Evolutionary conservation across 129 eudicot species (phyloP).

Genomic region (Helianthus annuus): DNA sequence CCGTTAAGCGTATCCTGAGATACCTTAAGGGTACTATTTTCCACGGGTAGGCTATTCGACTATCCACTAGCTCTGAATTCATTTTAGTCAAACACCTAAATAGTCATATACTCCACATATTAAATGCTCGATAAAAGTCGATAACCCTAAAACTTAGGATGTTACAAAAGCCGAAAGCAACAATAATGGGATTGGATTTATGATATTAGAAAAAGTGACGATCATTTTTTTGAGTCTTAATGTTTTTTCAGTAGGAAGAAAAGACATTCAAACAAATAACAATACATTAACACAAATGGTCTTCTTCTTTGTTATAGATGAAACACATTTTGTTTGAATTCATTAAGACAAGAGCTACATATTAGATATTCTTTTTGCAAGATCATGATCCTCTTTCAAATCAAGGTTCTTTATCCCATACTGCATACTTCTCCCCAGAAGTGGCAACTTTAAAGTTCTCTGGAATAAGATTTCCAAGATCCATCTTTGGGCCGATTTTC

Average conservation of each 20-base stretch:
- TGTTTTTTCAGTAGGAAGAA: slow-evolving; percentile 60
- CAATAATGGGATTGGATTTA: slow-evolving; percentile 43
- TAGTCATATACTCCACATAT: too few species aligned
- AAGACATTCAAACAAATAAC: slow-evolving; percentile 30
- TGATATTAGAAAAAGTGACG: slow-evolving; percentile 64
- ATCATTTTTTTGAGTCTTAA: slow-evolving; percentile 50
- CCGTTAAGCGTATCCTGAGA: too few species aligned
- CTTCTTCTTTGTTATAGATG: slow-evolving; percentile 10
- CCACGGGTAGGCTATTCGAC: too few species aligned
- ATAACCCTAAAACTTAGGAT: too few species aligned
- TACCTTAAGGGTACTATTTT: too few species aligned
- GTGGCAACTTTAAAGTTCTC: slow-evolving; percentile 48
- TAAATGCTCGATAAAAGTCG: too few species aligned
- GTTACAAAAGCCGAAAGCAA: slow-evolving; percentile 23
- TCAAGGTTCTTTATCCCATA: slow-evolving; percentile 52
- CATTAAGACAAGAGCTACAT: not conserved
- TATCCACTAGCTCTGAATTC: too few species aligned
- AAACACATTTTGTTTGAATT: not conserved
- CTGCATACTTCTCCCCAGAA: slow-evolving; percentile 53
- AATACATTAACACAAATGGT: slow-evolving; percentile 18
- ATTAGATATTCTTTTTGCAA: not conserved
- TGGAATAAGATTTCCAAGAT: slow-evolving; percentile 62
- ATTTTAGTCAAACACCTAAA: too few species aligned
- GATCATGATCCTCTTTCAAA: too few species aligned
- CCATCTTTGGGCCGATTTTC: slow-evolving; percentile 55